Evolutionary conservation across 2,329 filamentous ascomycete species (phyloP).

Genomic region (Hirsutella rhossiliensis): DNA sequence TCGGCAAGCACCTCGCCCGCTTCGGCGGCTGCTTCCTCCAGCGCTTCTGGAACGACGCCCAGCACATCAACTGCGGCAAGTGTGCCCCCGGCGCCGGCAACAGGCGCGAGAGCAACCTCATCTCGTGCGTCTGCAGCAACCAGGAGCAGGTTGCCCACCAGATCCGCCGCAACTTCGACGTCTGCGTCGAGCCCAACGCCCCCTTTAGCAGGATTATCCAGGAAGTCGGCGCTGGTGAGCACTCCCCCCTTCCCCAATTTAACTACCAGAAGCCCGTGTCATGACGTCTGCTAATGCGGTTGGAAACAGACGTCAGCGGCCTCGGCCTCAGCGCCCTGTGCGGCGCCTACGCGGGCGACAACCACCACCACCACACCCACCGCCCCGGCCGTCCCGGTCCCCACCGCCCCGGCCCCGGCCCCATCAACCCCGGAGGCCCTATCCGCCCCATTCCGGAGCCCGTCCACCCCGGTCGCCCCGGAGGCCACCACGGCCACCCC

Average conservation of each 20-base stretch:
- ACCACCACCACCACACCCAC: background rate
- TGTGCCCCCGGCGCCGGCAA: background rate
- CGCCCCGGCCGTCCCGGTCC: too few species aligned
- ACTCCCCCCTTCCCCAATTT: background rate
- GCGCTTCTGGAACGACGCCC: background rate
- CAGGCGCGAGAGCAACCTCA: background rate
- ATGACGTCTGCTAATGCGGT: too few species aligned
- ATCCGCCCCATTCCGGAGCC: too few species aligned
- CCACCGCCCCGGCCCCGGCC: too few species aligned
- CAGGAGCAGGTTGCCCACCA: background rate
- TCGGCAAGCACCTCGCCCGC: background rate
- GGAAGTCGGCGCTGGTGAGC: background rate
- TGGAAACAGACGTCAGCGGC: background rate
- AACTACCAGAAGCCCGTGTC: background rate
- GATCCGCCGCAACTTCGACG: background rate
- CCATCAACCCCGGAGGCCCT: too few species aligned
- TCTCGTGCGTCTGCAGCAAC: background rate
- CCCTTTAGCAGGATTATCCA: background rate
- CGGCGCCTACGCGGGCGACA: background rate
- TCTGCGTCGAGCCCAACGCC: background rate
- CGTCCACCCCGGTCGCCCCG: too few species aligned
- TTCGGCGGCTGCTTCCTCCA: background rate
- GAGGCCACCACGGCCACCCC: too few species aligned
- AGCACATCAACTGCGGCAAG: background rate
- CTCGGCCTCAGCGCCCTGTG: background rate